phyloP scores from a whole-genome alignment of 768 basidiomycete species.

The Hericium coralloides region DNA sequence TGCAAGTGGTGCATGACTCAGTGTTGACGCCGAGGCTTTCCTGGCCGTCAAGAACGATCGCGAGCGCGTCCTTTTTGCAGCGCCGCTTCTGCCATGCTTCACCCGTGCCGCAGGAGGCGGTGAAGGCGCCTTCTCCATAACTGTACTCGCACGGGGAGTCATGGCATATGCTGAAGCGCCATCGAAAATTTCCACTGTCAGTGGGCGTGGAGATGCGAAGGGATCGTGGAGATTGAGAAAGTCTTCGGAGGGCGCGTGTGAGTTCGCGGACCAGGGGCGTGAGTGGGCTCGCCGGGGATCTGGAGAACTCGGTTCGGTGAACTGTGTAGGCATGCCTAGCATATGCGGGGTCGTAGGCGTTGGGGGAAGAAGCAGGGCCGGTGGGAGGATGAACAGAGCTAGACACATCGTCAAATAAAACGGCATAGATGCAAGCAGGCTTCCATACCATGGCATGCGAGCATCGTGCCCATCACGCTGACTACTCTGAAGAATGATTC shows the following conservation, averaged over 20 bases:
- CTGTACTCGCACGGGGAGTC: neutral
- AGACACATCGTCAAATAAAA: neutral
- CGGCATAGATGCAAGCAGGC: neutral
- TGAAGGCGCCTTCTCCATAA: neutral
- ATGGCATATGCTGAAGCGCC: neutral
- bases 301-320: no score
- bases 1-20: no score
- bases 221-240: neutral
- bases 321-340: neutral
- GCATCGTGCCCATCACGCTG: neutral
- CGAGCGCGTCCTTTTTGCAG: no score
- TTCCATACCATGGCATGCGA: neutral
- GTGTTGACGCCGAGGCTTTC: no score
- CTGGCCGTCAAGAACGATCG: no score
- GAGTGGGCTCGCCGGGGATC: no score
- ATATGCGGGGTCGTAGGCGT: neutral
- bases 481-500: neutral
- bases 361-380: neutral
- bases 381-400: neutral
- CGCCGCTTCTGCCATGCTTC: no score
- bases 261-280: no score
- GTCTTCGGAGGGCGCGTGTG: neutral
- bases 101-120: neutral
- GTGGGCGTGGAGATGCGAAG: neutral
- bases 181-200: neutral